Base-by-base conservation (phyloP, 768 basidiomycete species). In the Nevesoporus exiguus region DNA sequence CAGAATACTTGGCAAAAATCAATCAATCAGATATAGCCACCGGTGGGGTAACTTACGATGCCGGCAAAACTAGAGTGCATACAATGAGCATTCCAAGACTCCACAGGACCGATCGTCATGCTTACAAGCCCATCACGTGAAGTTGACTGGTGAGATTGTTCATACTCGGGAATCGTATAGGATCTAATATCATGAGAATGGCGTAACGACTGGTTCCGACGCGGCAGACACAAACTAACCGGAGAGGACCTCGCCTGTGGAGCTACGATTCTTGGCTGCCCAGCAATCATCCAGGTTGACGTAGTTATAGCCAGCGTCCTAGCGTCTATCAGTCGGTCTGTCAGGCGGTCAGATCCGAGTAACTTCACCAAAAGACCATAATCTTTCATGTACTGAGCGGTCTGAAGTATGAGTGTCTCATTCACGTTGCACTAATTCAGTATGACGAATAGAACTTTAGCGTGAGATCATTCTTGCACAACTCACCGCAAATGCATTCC, bases 271-370 rank as follows among this genome's bases (percentile, higher is more conserved):
- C 66, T 78, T 82, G 66, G 78, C 76, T 1, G 83, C 77, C 65
- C 81, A 86, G 59, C 84, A 86, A 53, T 85, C 84, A 55, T 86
- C 84, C 40, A 86, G 66, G 52, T 83, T 85, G 55, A 85, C 72
- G 49, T 81, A 73, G 46, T 75, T 74, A 63, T 85, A 86, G 0
- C 84, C 84, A 46, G 72, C 73, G 50, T 80, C 79, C 81, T 84
- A 31, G 7, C 29, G 8, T 25, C 2, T 25, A 29, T 66, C 5
- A 60, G 29, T 29, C 11, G 3, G 49, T 45, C 34, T 47, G 11
- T 49, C 13, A 47, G 21, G 14, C 2, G 5, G 17, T 31, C 22
- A 22, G n/a, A 25, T 29, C 13, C 34, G 30, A 41, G 24, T 42
- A 47, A 13, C 43, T 64, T 47, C 37, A 80, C 83, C 61, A 74